These are phyloP conservation scores for Capronia epimyces DNA, from an alignment of 2,329 filamentous ascomycete species.

Conservation along the genomic window DNA sequence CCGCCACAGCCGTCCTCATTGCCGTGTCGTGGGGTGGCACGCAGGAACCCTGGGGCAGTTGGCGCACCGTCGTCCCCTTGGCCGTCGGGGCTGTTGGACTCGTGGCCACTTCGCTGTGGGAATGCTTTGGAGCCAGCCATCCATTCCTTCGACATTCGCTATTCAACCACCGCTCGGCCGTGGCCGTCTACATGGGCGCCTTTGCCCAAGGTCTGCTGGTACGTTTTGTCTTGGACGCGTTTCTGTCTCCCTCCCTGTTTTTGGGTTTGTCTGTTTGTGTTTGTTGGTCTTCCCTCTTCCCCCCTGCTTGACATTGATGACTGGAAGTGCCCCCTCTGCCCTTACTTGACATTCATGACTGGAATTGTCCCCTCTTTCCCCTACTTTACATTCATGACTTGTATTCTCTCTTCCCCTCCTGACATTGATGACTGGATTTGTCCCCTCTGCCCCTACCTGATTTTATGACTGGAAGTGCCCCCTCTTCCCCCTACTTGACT, in stretches of 20 bases:
- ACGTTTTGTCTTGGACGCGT: constrained; percentile 21
- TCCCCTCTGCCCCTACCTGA: too few relatives aligned
- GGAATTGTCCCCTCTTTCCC: too few relatives aligned
- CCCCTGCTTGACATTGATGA: too few relatives aligned
- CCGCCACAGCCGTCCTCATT: constrained; percentile 38
- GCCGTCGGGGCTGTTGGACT: constrained; percentile 34
- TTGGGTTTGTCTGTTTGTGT: too few relatives aligned
- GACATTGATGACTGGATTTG: too few relatives aligned
- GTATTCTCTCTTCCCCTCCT: too few relatives aligned
- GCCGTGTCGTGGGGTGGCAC: constrained; percentile 43
- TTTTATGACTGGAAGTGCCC: too few relatives aligned
- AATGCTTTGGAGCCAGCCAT: constrained; percentile 33
- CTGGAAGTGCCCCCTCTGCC: too few relatives aligned
- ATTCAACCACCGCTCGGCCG: constrained; percentile 35
- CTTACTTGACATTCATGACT: too few relatives aligned
- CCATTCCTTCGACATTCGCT: constrained; percentile 38
- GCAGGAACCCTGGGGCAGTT: constrained; percentile 37
- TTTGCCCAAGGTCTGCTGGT: constrained; percentile 43
- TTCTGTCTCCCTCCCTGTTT: neutral
- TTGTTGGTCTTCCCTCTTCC: too few relatives aligned
- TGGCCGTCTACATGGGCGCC: constrained; percentile 40
- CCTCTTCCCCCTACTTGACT: too few relatives aligned
- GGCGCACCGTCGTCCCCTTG: constrained; percentile 39
- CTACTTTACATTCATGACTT: too few relatives aligned
- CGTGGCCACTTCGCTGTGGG: constrained; percentile 35